Conservation (phyloP, 805 yeast species). For the Lipomyces spencermartinsiae region DNA sequence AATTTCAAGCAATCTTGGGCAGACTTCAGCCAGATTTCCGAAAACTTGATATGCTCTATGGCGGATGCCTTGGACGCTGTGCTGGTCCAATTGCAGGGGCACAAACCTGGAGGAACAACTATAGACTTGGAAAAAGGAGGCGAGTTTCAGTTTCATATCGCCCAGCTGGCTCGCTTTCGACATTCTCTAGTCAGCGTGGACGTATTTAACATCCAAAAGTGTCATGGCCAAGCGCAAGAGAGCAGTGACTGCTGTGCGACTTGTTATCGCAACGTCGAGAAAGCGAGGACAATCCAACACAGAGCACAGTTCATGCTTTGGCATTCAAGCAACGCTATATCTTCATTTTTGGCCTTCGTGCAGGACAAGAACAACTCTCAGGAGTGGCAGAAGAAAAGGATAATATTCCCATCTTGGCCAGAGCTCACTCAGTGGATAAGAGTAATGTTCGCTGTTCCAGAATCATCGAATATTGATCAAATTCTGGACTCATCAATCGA, state of each 20-base stretch:
- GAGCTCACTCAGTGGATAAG: too few species aligned
- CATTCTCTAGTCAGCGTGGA: too few species aligned
- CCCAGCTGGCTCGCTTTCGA: too few species aligned
- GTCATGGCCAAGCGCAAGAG: not conserved
- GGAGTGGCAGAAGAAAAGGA: too few species aligned
- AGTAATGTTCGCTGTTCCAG: too few species aligned
- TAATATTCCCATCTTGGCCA: too few species aligned
- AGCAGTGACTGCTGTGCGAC: not conserved
- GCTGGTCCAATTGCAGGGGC: not conserved
- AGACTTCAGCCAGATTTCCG: constrained; percentile 1
- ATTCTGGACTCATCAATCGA: too few species aligned
- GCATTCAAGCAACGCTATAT: not conserved
- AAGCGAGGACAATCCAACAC: not conserved
- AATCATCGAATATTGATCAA: too few species aligned
- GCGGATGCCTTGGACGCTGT: not conserved
- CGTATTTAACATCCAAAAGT: not conserved
- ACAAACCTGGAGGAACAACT: not conserved
- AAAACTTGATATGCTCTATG: constrained; percentile 1
- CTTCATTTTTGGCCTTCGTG: not conserved
- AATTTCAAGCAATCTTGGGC: not conserved
- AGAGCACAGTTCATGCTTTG: not conserved
- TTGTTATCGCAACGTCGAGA: not conserved
- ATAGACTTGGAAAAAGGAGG: not conserved
- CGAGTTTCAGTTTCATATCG: too few species aligned
- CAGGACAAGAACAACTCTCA: too few species aligned